These are phyloP conservation scores for Pichia kudriavzevii DNA, from an alignment of 1,139 yeast genomes.

Conservation along the genomic window DNA sequence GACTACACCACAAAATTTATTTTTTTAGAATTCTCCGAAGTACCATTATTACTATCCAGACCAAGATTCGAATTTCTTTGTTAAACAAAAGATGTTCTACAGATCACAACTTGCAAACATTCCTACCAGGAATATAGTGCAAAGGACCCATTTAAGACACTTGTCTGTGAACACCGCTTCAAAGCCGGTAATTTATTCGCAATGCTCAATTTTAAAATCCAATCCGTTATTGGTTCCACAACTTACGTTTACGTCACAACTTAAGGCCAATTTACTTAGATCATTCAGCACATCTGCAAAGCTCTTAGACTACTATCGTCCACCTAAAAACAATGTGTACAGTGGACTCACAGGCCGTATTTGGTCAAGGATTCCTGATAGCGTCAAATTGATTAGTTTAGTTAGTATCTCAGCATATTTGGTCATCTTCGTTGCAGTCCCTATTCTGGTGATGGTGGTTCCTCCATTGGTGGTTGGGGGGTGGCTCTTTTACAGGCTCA, in stretches of 20 bases:
- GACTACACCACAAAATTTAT: too few relatives aligned
- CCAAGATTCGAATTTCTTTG: too few relatives aligned
- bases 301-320: constrained; percentile 11
- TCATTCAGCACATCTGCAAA: constrained; percentile 5
- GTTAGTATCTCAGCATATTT: constrained; percentile 27
- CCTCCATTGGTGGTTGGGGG: constrained; percentile 32
- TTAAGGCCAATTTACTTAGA: constrained; percentile 5
- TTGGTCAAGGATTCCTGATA: constrained; percentile 26
- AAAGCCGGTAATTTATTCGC: too few relatives aligned
- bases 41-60: too few relatives aligned
- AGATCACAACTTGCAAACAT: too few relatives aligned
- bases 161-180: too few relatives aligned
- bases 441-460: constrained; percentile 28
- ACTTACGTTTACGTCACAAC: constrained; percentile 2
- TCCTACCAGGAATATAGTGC: too few relatives aligned
- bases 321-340: constrained; percentile 21
- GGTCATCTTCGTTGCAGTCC: constrained; percentile 31
- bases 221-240: constrained; percentile 8
- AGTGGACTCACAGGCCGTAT: constrained; percentile 12
- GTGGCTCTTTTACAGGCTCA: constrained; percentile 20
- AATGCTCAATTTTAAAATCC: neutral
- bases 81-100: too few relatives aligned
- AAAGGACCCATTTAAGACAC: neutral
- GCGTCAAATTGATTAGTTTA: constrained; percentile 24
- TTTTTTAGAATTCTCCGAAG: too few relatives aligned